These are phyloP conservation scores for Paraphaeosphaeria sporulosa DNA, from an alignment of 2,329 filamentous ascomycete genomes.

Conservation along the genomic window DNA sequence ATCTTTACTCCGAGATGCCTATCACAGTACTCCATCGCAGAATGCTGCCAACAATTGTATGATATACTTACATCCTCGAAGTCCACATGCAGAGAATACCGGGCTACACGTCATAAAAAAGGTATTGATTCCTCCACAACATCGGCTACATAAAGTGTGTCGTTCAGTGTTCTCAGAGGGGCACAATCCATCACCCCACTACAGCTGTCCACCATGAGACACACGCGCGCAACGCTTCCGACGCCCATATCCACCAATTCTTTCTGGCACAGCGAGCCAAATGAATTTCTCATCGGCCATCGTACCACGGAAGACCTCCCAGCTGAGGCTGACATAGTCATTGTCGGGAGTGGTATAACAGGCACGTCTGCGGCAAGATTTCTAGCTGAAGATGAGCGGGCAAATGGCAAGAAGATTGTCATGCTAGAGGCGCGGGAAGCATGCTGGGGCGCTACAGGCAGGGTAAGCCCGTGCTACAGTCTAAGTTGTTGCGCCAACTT, in stretches of 20 bases:
- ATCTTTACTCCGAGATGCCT: slow-evolving; percentile 8
- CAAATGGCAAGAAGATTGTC: slow-evolving; percentile 63
- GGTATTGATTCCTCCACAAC: neutral
- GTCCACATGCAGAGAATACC: neutral
- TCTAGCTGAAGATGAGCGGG: slow-evolving; percentile 57
- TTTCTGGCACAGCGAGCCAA: slow-evolving; percentile 78
- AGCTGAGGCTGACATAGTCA: slow-evolving; percentile 68
- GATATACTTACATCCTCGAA: neutral
- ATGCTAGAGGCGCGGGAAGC: slow-evolving; percentile 81
- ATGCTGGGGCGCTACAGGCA: slow-evolving; percentile 84
- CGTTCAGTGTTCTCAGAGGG: neutral
- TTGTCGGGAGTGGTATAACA: slow-evolving; percentile 79
- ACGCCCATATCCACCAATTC: slow-evolving; percentile 67
- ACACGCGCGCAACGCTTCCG: slow-evolving; percentile 59
- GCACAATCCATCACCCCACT: slow-evolving; percentile 4
- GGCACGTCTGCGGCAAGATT: slow-evolving; percentile 75
- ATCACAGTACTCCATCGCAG: slow-evolving; percentile 8
- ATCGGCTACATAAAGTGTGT: slow-evolving; percentile 4
- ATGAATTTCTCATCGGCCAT: slow-evolving; percentile 69
- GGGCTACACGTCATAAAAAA: neutral
- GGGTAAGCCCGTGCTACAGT: slow-evolving; percentile 58
- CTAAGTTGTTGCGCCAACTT: neutral
- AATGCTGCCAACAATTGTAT: neutral
- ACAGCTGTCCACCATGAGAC: slow-evolving; percentile 34
- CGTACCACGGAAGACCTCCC: slow-evolving; percentile 72